Base-by-base conservation (phyloP, 2,329 filamentous ascomycete genomes). In the Pseudogymnoascus sp. region DNA sequence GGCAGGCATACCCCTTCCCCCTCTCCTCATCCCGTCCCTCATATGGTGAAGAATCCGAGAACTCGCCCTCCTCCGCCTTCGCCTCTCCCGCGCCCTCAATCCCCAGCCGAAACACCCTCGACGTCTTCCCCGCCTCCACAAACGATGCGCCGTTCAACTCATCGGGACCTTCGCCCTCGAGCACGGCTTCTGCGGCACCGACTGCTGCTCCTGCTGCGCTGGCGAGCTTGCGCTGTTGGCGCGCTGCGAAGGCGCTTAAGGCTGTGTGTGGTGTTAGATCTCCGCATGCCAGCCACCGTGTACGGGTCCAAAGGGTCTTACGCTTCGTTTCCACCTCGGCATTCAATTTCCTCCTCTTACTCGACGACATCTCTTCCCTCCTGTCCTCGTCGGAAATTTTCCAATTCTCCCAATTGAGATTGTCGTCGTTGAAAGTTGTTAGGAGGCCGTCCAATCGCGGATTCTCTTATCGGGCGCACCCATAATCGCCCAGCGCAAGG, bases 261-360 rank as follows among this genome's bases (percentile, higher is more conserved):
- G 58, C 70, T 72, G 58, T 8, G 57, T 22, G 57, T 22, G 30
- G 36, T 59, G 63, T 65, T 68, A 70, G 62, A 38, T 36, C 22
- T 35, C 6, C 6, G 57, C 50, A n/a, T 36, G 20, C 20, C 36
- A 18, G 16, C 50, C 30, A 12, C 9, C 30, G 43, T 28, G 18
- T 5, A 3, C 7, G 14, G 43, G 43, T 30, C 8, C 1, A 16
- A 28, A 6, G 28, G 37, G 12, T 70, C 75, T 66, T 66, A 78
- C 77, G 69, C 62, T 71, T 69, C 37, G 69, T 64, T 20, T 69
- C 68, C 60, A 71, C 68, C 59, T 69, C 64, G 8, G 67, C 65
- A 63, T 76, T 71, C 7, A 81, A 63, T 68, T 78, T 81, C 57
- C 78, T 74, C 65, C 71, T 72, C 63, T 78, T 78, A 61, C 69